Base-by-base conservation (phyloP, 1,284 basidiomycete genomes). In the Prillingera fragicola region DNA sequence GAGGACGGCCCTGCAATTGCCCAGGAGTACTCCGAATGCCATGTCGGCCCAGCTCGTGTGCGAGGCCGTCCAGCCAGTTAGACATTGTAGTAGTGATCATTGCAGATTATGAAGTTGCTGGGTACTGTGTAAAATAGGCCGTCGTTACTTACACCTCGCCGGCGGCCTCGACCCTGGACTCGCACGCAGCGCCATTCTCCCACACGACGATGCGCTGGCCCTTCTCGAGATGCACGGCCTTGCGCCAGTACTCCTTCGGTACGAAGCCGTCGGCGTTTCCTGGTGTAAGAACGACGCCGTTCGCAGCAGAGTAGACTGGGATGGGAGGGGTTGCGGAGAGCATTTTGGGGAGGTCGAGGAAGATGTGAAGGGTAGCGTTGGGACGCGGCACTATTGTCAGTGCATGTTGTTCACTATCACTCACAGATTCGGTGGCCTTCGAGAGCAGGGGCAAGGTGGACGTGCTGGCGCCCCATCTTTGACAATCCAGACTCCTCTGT, bases 271-370 rank as follows among this genome's bases (percentile, higher is more conserved):
- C 35, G 17, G 52, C 52, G 37, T 67, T 54, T 8, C 71, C 71
- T 1, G 71, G 69, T 0, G 67, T 66, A 8, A 73, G 52, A 3
- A 73, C 56, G 12, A 73, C 71, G 3, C 65, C 64, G 43, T 73
- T 73, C 23, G 55, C 49, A 10, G 62, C 63, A 2, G 62, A 48
- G 48, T 62, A 73, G 2, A 72, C 60, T 2, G 63, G 62, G 32
- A 73, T 67, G 2, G 56, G 49, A 12, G 60, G 47, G 3, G 29
- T 12, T 7, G 50, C 55, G 2, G 48, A 41, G 2, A 69, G 46
- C n/a, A 71, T 49, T 7, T 51, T 55, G 3, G 50, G 34, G 0
- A 71, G 50, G 29, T 64, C 63, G 21, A 73, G 64, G 56, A 69
- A 69, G 42, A 73, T 65, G 53, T 65, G 63, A 5, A 71, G 50